Evolutionary conservation across 225 moss, liverwort and hornwort genomes (phyloP), one percentile per base, ranked within the genome.

Genomic region (Physcomitrium patens): DNA sequence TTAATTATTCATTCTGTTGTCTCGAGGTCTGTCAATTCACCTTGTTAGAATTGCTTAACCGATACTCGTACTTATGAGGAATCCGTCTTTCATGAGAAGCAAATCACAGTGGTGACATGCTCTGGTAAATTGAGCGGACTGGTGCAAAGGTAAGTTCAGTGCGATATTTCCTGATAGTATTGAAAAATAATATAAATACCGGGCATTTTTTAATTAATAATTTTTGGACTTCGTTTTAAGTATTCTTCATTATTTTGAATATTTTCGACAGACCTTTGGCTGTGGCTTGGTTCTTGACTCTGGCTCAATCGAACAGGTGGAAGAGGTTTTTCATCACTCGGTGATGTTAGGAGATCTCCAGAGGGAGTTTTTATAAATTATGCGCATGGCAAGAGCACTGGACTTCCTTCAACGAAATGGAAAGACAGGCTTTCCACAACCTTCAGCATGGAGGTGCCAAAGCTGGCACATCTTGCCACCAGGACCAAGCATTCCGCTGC

Each of bases 401-500:
- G 54, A 64, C 59, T 50, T 26, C 65, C 71, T 53, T 60, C 68
- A 14, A 51, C 22, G 20, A 67, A 59, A 59, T 67, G 67, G 63
- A 79, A 63, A 52, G 52, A 80, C 42, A 80, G 77, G 45, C 68
- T 47, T 61, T 68, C 70, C 54, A 47, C 68, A 28, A 49, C 75
- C 27, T 68, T 75, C 18, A 53, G 61, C 28, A 63, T 70, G 55
- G 77, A 77, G 45, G 23, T 52, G 15, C 68, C 60, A 57, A 86
- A 71, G 47, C 46, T 63, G 56, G 60, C 80, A 53, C 80, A 80
- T 5, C 22, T 67, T 49, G n/a, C 67, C 57, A 57, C 53, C 0
- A 80, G 83, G 52, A 65, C 77, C n/a, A 83, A 80, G 71, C 83
- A 86, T 71, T 86, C 83, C 12, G 83, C 80, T 16, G 85, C 81